Conservation (phyloP, 2,329 filamentous ascomycete genomes). For the Diaporthe vexans region DNA sequence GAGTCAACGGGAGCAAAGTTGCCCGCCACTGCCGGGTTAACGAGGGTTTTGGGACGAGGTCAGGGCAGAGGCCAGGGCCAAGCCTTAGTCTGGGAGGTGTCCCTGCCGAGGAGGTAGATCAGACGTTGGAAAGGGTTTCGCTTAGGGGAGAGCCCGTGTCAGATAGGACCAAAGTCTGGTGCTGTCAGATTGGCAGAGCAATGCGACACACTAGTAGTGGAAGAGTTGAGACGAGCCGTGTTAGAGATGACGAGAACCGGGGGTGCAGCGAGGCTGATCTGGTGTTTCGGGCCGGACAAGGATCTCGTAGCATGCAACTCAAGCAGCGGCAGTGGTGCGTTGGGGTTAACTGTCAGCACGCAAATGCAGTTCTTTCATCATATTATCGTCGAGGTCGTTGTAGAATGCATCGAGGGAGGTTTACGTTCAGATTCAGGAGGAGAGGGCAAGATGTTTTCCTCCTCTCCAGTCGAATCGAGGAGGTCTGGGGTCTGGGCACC, state of each 20-base stretch:
- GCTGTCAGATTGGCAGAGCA: slow-evolving; percentile 50
- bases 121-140: slow-evolving; percentile 65
- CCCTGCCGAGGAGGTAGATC: slow-evolving; percentile 50
- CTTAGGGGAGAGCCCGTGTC: slow-evolving; percentile 54
- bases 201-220: slow-evolving; percentile 47
- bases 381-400: slow-evolving; percentile 15
- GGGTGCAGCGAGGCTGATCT: slow-evolving; percentile 49
- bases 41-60: slow-evolving; percentile 38
- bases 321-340: slow-evolving; percentile 25
- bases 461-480: slow-evolving; percentile 22
- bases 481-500: slow-evolving; percentile 32
- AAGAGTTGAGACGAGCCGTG: slow-evolving; percentile 59
- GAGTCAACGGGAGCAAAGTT: slow-evolving; percentile 34
- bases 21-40: slow-evolving; percentile 41
- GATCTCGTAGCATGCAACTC: slow-evolving; percentile 44
- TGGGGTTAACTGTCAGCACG: slow-evolving; percentile 22
- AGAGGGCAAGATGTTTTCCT: slow-evolving; percentile 16
- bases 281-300: slow-evolving; percentile 55
- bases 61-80: slow-evolving; percentile 41
- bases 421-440: neutral
- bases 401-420: slow-evolving; percentile 12
- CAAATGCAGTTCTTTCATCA: slow-evolving; percentile 13
- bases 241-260: slow-evolving; percentile 61
- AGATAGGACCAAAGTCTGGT: slow-evolving; percentile 49
- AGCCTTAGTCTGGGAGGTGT: slow-evolving; percentile 37